Conservation (phyloP, 306 rosid species). For the Cajanus cajan region DNA sequence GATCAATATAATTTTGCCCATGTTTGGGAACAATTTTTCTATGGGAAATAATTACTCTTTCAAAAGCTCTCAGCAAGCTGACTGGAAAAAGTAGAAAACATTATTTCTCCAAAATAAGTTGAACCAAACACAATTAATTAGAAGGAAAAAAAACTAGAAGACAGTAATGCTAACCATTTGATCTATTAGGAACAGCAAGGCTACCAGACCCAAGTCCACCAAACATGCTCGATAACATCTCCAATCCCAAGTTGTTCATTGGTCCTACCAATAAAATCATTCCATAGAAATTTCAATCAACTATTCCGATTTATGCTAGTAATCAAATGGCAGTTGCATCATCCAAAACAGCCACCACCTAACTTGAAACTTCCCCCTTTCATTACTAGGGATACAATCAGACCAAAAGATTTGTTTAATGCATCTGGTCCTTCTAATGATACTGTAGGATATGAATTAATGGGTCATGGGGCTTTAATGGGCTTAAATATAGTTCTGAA, state of each 20-base stretch:
- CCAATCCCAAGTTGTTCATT: constrained; percentile 58
- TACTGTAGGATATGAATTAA: neutral
- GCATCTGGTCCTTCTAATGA: neutral
- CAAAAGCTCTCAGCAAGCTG: neutral
- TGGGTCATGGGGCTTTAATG: neutral
- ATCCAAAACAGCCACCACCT: neutral
- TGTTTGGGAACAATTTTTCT: neutral
- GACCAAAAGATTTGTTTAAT: neutral
- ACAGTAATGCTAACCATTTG: constrained; percentile 54
- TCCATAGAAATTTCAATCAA: constrained; percentile 9
- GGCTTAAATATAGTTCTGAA: neutral
- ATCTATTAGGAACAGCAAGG: constrained; percentile 65
- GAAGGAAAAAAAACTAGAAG: neutral
- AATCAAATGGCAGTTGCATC: constrained; percentile 20
- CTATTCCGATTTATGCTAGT: neutral
- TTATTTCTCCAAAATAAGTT: neutral
- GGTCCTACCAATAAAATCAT: constrained; percentile 42
- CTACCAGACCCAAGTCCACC: constrained; percentile 91
- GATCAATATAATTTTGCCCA: neutral
- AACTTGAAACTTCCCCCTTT: neutral
- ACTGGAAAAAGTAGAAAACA: neutral
- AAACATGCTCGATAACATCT: constrained; percentile 77
- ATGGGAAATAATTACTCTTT: neutral
- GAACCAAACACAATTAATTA: neutral
- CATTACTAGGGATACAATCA: neutral